Evolutionary conservation across 768 basidiomycete species (phyloP), one percentile per base, ranked within the genome.

Genomic region (Porphyrellus cyaneotinctus): DNA sequence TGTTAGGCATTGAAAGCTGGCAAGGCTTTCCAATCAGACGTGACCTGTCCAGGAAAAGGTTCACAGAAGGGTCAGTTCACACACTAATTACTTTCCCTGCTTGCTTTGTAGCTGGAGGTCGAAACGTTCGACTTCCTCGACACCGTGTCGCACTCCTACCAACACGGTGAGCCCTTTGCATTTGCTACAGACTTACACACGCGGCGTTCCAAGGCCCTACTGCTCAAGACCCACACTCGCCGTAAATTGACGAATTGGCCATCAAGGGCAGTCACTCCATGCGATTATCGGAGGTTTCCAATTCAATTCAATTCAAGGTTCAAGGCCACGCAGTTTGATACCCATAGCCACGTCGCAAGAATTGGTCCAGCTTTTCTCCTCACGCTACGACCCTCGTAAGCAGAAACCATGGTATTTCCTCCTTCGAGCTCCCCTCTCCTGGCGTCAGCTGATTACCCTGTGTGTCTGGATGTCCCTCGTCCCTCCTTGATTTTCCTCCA

Each of bases 341-440:
- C n/a, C 42, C 37, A 39, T 31, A 47, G 23, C 47, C 50, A 48
- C 41, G 44, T 48, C 20, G 15, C 36, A 38, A 30, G 46, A 20
- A 30, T 36, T 32, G 38, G 24, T 28, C 17, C 36, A 46, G 18
- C 30, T 42, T 36, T 24, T 48, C 55, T 49, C 56, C 47, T 47
- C 37, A 18, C 2, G 45, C 26, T 24, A 32, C 52, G 44, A 23
- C 54, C 53, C 53, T 51, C 54, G 43, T 53, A 58, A 64, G 42
- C 9, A 18, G n/a, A 28, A 42, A 18, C 32, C 33, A 24, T 35
- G n/a, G n/a, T n/a, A n/a, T n/a, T n/a, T n/a, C n/a, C n/a, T 31
- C 43, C 13, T 33, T 28, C 30, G 12, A 33, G 17, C 30, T 22
- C 48, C 52, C 48, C 43, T 53, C 36, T 24, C 36, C 33, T 14